Evolutionary conservation across 2,329 filamentous ascomycete species (phyloP), one percentile per base, ranked within the genome.

Genomic region (Neonectria coccinea): DNA sequence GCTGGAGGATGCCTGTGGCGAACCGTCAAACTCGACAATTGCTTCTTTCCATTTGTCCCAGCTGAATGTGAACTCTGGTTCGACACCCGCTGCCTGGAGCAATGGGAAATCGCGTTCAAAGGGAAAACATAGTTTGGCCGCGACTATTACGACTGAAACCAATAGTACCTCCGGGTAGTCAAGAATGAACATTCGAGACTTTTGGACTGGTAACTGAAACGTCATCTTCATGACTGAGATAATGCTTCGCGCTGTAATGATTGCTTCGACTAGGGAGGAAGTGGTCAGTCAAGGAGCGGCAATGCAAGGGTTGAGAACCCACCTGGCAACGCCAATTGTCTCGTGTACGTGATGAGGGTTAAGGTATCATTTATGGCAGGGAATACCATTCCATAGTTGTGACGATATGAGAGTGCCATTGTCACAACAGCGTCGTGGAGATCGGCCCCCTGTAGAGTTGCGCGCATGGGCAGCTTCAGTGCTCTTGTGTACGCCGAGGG

Each of bases 121-220:
- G 0, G 95, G 93, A 71, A 93, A 94, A 20, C 91, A 83, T 2
- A 97, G 77, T 72, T 97, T 97, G 4, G 91, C 89, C 4, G 91
- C 88, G 14, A 97, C 84, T 2, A 97, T 82, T 4, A 97, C 77
- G 4, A 93, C 81, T 4, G 89, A 84, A 59, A 93, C 83, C 1
- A 97, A 80, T 47, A 92, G 86, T 6, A 92, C 82, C 73, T 98
- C 96, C 0, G 96, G 93, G 66, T 91, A 86, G 55, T 88, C 83
- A 16, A 89, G 79, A 9, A 86, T 79, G 27, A 83, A 79, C 64
- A 83, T 79, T 64, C 79, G 79, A 56, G 77, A 74, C 31, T 78
- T 80, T 4, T 81, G 79, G 7, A 83, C 81, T 1, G 85, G 84
- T 67, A 91, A 91, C 7, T 71, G 61, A 39, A 78, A 79, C 1